Percentiles rank a stretch among this genome's conserved stretches.
phyloP scores from a whole-genome alignment of 1,284 basidiomycete species.

The Malassezia vespertilionis region DNA sequence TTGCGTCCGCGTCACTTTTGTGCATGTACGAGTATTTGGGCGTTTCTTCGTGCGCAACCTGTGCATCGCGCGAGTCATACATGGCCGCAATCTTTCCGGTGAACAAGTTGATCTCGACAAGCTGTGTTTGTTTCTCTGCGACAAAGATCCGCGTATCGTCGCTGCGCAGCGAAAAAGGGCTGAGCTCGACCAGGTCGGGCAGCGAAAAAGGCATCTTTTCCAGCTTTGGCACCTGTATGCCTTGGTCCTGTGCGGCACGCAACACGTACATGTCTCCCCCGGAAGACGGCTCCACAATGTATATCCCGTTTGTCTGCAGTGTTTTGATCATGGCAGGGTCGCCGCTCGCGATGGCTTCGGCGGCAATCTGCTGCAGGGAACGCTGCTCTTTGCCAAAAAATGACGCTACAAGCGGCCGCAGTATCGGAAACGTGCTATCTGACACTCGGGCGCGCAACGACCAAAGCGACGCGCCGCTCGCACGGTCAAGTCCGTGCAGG shows the following conservation, averaged over 20 bases:
- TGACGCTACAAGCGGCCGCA: slow-evolving; percentile 31
- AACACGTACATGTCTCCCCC: slow-evolving; percentile 73
- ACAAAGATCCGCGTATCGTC: slow-evolving; percentile 67
- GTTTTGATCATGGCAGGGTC: slow-evolving; percentile 45
- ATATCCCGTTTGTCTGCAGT: slow-evolving; percentile 59
- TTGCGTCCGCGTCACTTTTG: background rate
- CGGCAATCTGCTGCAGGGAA: slow-evolving; percentile 31
- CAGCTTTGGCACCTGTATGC: slow-evolving; percentile 44
- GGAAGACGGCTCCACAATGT: slow-evolving; percentile 78
- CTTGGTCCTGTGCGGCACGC: slow-evolving; percentile 18
- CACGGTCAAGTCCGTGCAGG: slow-evolving; percentile 72
- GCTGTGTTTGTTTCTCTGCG: slow-evolving; percentile 69
- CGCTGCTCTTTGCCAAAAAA: slow-evolving; percentile 29
- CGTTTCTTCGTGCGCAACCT: background rate
- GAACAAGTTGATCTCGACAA: slow-evolving; percentile 67
- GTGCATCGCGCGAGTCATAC: slow-evolving; percentile 51
- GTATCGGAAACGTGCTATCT: slow-evolving; percentile 15
- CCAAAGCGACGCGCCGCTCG: slow-evolving; percentile 54
- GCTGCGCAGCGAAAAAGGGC: slow-evolving; percentile 65
- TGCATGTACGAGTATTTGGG: background rate
- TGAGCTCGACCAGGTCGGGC: slow-evolving; percentile 73
- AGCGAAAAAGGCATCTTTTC: slow-evolving; percentile 72
- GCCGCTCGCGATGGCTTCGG: slow-evolving; percentile 10
- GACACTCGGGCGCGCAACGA: slow-evolving; percentile 12
- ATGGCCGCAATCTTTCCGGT: slow-evolving; percentile 70